A percentile compares a stretch with the other conserved stretches of the same genome.
Conservation (phyloP, 202 grass and related monocot genomes). For the Dendrocalamus latiflorus region DNA sequence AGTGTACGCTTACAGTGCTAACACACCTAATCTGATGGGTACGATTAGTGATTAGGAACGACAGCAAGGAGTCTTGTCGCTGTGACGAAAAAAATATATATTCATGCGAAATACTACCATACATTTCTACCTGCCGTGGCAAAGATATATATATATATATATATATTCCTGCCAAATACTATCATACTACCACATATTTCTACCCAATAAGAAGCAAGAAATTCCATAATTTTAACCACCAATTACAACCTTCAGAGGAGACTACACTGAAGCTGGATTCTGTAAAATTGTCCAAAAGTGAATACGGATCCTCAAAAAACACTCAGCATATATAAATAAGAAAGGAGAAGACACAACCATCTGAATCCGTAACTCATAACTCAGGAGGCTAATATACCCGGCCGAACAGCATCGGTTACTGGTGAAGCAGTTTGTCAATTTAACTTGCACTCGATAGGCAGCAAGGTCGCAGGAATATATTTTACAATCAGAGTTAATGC, state of each 20-base stretch:
- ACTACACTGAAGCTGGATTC: not conserved
- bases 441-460: not conserved
- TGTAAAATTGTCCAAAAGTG: not conserved
- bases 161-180: too few species aligned
- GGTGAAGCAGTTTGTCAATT: not conserved
- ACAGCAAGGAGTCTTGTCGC: too few species aligned
- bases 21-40: too few species aligned
- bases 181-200: not conserved
- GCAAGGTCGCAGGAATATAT: not conserved
- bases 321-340: not conserved
- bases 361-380: not conserved
- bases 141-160: too few species aligned
- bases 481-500: conserved; percentile 16
- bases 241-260: not conserved
- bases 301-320: not conserved
- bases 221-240: not conserved
- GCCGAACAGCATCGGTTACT: not conserved
- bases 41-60: too few species aligned
- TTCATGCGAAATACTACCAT: too few species aligned
- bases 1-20: too few species aligned
- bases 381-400: not conserved
- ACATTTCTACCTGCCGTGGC: too few species aligned
- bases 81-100: too few species aligned
- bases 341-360: not conserved
- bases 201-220: not conserved